Evolutionary conservation across 176 grass and related monocot species (phyloP).

Genomic region (Avena atlantica): DNA sequence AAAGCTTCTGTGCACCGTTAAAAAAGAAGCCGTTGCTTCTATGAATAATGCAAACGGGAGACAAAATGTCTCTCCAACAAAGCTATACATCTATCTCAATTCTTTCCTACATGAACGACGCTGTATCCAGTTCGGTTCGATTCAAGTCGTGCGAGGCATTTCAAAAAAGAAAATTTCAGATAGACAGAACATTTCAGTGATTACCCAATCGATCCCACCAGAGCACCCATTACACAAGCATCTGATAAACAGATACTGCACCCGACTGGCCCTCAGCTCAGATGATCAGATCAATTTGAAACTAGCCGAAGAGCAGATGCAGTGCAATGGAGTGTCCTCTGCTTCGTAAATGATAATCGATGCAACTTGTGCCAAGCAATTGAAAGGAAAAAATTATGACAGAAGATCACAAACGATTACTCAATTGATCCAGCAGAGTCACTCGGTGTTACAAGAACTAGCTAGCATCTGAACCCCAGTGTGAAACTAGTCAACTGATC

Average conservation of each 20-base stretch:
- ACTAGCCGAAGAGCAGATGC: background rate
- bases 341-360: background rate
- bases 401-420: background rate
- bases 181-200: background rate
- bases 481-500: background rate
- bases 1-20: too few relatives aligned
- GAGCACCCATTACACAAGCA: constrained; percentile 5
- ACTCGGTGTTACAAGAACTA: background rate
- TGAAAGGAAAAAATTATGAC: background rate
- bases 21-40: too few relatives aligned
- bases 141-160: background rate
- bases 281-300: background rate
- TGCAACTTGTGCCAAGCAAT: background rate
- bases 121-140: background rate
- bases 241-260: background rate
- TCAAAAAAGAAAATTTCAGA: background rate
- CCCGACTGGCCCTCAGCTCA: background rate
- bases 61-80: too few relatives aligned
- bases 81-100: too few relatives aligned
- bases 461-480: background rate
- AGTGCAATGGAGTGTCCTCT: background rate
- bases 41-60: too few relatives aligned
- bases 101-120: background rate
- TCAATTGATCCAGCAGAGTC: background rate
- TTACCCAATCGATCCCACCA: background rate